Conservation (phyloP, 2,329 filamentous ascomycete species). For the Hypoxylon sp. region DNA sequence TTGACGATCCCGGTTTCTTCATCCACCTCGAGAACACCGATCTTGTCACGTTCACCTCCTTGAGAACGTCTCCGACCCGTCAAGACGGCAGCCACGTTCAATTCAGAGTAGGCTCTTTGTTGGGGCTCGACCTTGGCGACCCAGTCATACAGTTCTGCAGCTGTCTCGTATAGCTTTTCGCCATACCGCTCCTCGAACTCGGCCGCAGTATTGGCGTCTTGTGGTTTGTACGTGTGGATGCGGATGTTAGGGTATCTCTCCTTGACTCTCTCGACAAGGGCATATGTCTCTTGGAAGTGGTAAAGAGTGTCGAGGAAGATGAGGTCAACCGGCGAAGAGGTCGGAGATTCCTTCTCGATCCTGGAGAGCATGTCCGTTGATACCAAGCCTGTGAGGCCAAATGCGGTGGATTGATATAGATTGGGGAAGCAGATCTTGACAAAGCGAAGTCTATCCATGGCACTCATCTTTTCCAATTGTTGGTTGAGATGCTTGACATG, state of each 20-base stretch:
- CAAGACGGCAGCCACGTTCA: conserved; percentile 90
- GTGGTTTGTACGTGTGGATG: conserved; percentile 91
- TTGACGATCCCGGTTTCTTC: conserved; percentile 91
- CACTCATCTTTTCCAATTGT: conserved; percentile 88
- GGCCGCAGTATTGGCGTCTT: conserved; percentile 77
- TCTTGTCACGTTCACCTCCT: conserved; percentile 89
- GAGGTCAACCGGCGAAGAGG: conserved; percentile 72
- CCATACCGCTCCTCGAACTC: conserved; percentile 90
- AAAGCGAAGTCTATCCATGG: conserved; percentile 93
- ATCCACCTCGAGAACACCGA: conserved; percentile 93
- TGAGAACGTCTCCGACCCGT: conserved; percentile 94
- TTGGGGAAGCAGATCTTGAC: conserved; percentile 91
- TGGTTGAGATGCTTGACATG: conserved; percentile 93
- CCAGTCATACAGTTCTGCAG: conserved; percentile 95
- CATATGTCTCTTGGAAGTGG: conserved; percentile 84
- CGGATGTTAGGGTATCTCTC: conserved; percentile 82
- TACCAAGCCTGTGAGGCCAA: conserved; percentile 84
- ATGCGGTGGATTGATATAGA: conserved; percentile 89
- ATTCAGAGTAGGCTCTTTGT: conserved; percentile 88
- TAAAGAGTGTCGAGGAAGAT: conserved; percentile 89
- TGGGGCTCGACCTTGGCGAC: conserved; percentile 97
- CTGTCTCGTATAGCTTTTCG: conserved; percentile 84
- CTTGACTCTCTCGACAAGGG: conserved; percentile 81
- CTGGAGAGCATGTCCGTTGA: conserved; percentile 89
- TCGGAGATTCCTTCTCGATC: conserved; percentile 74